Percentiles rank a stretch among this genome's conserved stretches.
phyloP scores from a whole-genome alignment of 139 green algal genomes.

The Coccomyxa sp. region DNA sequence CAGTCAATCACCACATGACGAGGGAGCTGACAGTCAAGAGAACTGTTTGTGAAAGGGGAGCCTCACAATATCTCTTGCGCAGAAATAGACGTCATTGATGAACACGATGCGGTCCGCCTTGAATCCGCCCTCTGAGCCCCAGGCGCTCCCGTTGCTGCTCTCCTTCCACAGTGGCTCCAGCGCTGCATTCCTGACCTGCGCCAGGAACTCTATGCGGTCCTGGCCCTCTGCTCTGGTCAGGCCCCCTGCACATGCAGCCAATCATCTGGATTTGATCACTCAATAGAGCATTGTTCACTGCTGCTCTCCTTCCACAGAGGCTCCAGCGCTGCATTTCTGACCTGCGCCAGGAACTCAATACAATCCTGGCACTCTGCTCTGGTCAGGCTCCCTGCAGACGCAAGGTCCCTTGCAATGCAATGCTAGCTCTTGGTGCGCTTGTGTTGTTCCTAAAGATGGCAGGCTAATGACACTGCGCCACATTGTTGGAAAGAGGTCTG shows the following conservation, averaged over 20 bases:
- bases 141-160: not conserved
- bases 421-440: not conserved
- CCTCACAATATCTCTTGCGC: constrained; percentile 26
- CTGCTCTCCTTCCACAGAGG: constrained; percentile 6
- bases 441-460: not conserved
- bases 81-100: constrained; percentile 63
- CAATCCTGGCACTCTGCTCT: constrained; percentile 22
- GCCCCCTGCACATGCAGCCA: constrained; percentile 6
- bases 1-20: too few species aligned
- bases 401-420: not conserved
- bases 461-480: not conserved
- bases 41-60: too few species aligned
- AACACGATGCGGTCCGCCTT: constrained; percentile 36
- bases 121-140: not conserved
- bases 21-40: too few species aligned
- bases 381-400: constrained; percentile 9
- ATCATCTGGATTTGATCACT: too few species aligned
- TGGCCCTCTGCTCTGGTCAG: constrained; percentile 10
- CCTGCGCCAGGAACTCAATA: constrained; percentile 43
- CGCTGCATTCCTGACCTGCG: constrained; percentile 35
- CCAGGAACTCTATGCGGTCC: constrained; percentile 49
- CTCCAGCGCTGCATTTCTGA: constrained; percentile 42
- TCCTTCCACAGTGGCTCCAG: constrained; percentile 23
- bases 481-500: not conserved
- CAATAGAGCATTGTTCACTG: not conserved